A percentile compares a stretch with the other conserved stretches of the same genome.
phyloP scores from a whole-genome alignment of 768 basidiomycete genomes.

The Leucosporidium scottii region DNA sequence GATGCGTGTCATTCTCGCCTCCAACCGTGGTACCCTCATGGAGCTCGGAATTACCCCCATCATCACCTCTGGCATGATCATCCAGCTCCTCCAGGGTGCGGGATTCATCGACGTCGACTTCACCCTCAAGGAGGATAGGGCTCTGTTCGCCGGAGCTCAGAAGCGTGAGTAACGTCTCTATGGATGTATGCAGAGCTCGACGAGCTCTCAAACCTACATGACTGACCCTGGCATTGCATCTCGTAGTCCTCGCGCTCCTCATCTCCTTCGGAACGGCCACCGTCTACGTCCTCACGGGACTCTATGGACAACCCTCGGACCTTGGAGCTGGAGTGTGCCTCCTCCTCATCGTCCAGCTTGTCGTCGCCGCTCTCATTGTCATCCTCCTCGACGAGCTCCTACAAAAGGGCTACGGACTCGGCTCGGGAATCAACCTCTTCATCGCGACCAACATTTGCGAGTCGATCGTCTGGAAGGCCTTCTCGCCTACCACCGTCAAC shows the following conservation, averaged over 20 bases:
- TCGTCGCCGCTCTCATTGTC: slow-evolving; percentile 89
- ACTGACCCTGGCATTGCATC: neutral
- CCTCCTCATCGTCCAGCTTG: slow-evolving; percentile 89
- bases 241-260: slow-evolving; percentile 85
- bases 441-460: slow-evolving; percentile 99
- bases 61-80: slow-evolving; percentile 98
- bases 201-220: neutral
- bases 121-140: slow-evolving; percentile 90
- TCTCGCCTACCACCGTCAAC: slow-evolving; percentile 96
- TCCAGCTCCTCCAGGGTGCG: slow-evolving; percentile 96
- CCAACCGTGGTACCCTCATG: slow-evolving; percentile 98
- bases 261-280: slow-evolving; percentile 94
- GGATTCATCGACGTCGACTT: slow-evolving; percentile 98
- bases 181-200: neutral
- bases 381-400: slow-evolving; percentile 97
- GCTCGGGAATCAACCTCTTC: slow-evolving; percentile 96
- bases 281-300: slow-evolving; percentile 91
- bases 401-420: slow-evolving; percentile 97
- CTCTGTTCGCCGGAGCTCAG: slow-evolving; percentile 90
- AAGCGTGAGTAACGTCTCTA: slow-evolving; percentile 61
- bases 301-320: slow-evolving; percentile 88
- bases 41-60: slow-evolving; percentile 98
- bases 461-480: slow-evolving; percentile 98
- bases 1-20: slow-evolving; percentile 99
- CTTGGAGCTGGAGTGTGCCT: slow-evolving; percentile 96